Evolutionary conservation across 177 flowering plant genomes (phyloP).

Genomic region (Vitis hybrid): DNA sequence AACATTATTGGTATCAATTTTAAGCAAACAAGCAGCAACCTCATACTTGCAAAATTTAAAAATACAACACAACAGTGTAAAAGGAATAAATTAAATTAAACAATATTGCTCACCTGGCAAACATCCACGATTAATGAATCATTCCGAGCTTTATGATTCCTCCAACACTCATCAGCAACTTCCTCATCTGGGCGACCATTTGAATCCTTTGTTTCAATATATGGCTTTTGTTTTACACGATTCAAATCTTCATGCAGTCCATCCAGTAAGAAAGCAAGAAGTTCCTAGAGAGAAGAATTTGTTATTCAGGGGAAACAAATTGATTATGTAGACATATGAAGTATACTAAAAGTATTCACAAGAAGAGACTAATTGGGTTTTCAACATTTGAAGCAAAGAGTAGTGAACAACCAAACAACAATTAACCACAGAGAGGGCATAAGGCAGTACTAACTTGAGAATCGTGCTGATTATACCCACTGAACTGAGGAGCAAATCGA

Average conservation of each 20-base stretch:
- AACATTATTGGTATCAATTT: too few relatives aligned
- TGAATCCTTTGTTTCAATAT: slow-evolving; percentile 83
- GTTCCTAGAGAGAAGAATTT: slow-evolving; percentile 49
- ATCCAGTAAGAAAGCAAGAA: slow-evolving; percentile 91
- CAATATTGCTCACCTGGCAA: slow-evolving; percentile 63
- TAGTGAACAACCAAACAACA: slow-evolving; percentile 1
- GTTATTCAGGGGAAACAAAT: slow-evolving; percentile 3
- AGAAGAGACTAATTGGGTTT: not conserved
- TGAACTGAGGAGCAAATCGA: slow-evolving; percentile 88
- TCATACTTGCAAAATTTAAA: too few relatives aligned
- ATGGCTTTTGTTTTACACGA: slow-evolving; percentile 93
- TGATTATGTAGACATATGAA: not conserved
- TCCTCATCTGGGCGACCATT: slow-evolving; percentile 86
- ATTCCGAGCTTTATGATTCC: slow-evolving; percentile 90
- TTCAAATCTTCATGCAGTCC: slow-evolving; percentile 99
- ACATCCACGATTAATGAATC: slow-evolving; percentile 94
- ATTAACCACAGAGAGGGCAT: not conserved
- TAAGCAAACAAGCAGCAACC: too few relatives aligned
- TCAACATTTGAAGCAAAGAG: not conserved
- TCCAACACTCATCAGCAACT: slow-evolving; percentile 92
- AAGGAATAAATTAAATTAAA: not conserved
- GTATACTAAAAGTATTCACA: not conserved
- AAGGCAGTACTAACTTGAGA: slow-evolving; percentile 58
- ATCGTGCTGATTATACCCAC: slow-evolving; percentile 95
- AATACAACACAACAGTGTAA: too few relatives aligned